Evolutionary conservation across 1,139 yeast genomes (phyloP).

Genomic region (Candida sanyaensis): DNA sequence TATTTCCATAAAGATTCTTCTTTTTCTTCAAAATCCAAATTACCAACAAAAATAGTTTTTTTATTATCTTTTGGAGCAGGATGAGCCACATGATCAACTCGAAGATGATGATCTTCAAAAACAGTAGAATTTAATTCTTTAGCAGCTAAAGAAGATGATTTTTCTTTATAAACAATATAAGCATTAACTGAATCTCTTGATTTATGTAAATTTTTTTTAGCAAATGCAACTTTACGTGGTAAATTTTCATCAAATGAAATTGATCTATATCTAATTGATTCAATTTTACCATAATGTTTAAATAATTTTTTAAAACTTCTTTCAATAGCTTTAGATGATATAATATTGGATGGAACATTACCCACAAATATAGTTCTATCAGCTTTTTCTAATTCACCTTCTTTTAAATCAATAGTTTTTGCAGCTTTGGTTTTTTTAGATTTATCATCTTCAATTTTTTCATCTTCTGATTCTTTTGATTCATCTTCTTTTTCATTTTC

Average conservation of each 20-base stretch:
- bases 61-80: conserved; percentile 86
- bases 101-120: conserved; percentile 71
- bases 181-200: conserved; percentile 84
- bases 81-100: conserved; percentile 91
- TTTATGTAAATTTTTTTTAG: conserved; percentile 75
- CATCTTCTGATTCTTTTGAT: conserved; percentile 16
- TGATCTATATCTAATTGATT: conserved; percentile 86
- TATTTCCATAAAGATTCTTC: conserved; percentile 90
- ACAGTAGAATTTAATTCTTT: conserved; percentile 63
- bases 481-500: conserved; percentile 21
- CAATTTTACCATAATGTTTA: conserved; percentile 57
- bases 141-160: conserved; percentile 54
- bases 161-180: conserved; percentile 72
- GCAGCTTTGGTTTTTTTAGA: conserved; percentile 33
- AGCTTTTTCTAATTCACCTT: conserved; percentile 77
- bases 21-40: conserved; percentile 86
- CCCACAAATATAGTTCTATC: conserved; percentile 90
- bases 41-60: conserved; percentile 89
- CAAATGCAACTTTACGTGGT: conserved; percentile 92
- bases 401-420: conserved; percentile 53
- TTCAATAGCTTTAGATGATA: conserved; percentile 61
- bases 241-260: conserved; percentile 85
- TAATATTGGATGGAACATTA: conserved; percentile 68
- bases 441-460: conserved; percentile 13
- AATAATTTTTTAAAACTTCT: conserved; percentile 69